phyloP scores from a whole-genome alignment of 306 rosid species.

The Glycine tomentella region DNA sequence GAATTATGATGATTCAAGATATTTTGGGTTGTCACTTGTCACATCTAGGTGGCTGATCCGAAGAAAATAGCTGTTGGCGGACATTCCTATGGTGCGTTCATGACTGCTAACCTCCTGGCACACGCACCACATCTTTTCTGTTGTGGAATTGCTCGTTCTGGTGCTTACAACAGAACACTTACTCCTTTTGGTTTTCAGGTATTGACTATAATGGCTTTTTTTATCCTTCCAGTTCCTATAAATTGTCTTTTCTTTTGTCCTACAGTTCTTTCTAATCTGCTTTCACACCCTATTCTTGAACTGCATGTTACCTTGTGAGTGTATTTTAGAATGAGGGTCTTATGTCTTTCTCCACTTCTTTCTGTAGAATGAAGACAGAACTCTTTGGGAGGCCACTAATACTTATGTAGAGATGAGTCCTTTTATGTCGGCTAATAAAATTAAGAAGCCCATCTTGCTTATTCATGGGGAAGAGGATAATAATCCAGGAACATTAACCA shows the following conservation, averaged over 20 bases:
- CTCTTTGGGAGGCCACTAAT: conserved; percentile 94
- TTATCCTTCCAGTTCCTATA: neutral
- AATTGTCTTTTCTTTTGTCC: neutral
- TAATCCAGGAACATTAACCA: conserved; percentile 93
- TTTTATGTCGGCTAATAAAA: conserved; percentile 93
- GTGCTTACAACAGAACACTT: conserved; percentile 98
- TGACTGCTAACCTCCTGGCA: conserved; percentile 98
- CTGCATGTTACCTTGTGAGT: conserved; percentile 32
- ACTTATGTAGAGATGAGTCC: conserved; percentile 99
- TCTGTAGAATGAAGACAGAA: conserved; percentile 92
- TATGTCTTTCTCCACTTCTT: conserved; percentile 30
- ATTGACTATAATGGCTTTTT: neutral
- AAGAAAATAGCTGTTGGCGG: conserved; percentile 95
- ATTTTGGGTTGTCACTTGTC: conserved; percentile 45
- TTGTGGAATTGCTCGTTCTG: conserved; percentile 99
- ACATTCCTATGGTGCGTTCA: conserved; percentile 99
- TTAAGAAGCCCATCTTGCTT: conserved; percentile 96
- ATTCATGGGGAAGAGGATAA: conserved; percentile 98
- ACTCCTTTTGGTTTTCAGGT: conserved; percentile 99
- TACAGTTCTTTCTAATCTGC: conserved; percentile 23
- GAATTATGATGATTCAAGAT: conserved; percentile 23
- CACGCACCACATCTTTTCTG: conserved; percentile 98
- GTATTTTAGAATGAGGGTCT: conserved; percentile 31
- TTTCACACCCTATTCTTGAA: conserved; percentile 12
- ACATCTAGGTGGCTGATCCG: conserved; percentile 87